phyloP scores from a whole-genome alignment of 306 rosid species.

The Cucumis melo region DNA sequence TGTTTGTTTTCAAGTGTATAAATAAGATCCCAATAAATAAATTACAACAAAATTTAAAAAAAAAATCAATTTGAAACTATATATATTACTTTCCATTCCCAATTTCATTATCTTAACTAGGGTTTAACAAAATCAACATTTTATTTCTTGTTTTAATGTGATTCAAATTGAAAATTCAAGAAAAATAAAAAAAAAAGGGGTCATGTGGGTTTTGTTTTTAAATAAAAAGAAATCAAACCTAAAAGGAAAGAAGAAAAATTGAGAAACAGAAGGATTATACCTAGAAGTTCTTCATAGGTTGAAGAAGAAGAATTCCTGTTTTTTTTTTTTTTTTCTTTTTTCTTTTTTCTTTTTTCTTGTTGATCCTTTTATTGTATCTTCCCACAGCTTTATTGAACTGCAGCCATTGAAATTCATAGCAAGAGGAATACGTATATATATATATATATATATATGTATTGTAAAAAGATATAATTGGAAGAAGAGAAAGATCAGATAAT shows the following conservation, averaged over 20 bases:
- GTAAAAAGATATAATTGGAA: neutral
- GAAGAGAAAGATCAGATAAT: neutral
- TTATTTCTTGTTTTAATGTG: neutral
- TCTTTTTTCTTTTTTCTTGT: neutral
- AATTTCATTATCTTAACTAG: neutral
- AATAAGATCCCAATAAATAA: neutral
- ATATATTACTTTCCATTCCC: too few relatives aligned
- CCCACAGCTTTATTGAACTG: slow-evolving; percentile 95
- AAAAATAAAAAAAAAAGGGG: neutral
- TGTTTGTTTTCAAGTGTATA: neutral
- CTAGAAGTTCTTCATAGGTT: neutral
- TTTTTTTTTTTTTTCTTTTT: too few relatives aligned
- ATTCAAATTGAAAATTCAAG: neutral
- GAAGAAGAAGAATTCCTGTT: neutral
- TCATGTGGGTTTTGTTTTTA: too few relatives aligned
- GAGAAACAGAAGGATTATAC: neutral
- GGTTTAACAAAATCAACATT: neutral
- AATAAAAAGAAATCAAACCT: too few relatives aligned
- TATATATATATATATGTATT: too few relatives aligned
- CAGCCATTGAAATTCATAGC: slow-evolving; percentile 10
- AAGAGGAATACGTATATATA: neutral
- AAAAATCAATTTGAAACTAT: neutral
- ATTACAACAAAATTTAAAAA: neutral
- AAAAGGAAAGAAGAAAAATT: neutral
- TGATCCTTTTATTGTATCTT: slow-evolving; percentile 52